Base-by-base conservation (phyloP, 345 rosid genomes). In the Kernera saxatilis region DNA sequence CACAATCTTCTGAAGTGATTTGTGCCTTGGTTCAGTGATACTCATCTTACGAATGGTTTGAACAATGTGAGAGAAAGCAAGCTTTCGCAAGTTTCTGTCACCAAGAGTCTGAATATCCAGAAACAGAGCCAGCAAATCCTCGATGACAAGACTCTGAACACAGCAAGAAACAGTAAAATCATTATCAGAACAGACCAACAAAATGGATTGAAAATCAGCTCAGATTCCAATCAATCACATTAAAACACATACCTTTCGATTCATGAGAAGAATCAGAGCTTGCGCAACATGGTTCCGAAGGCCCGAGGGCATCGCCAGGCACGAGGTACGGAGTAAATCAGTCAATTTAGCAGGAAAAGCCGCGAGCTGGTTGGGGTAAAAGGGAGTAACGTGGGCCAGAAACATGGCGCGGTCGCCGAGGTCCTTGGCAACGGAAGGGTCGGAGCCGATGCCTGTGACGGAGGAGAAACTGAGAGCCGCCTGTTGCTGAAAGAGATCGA, bases 21-120 rank as follows among this genome's bases (percentile, higher is more conserved):
- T 87, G 72, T 94, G 91, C 61, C 80, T 80, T 8, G 82, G 81
- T 58, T 92, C 96, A 26, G 89, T 88, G 77, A 81, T 83, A 75
- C 88, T 94, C 93, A 91, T 85, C 52, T 82, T 84, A 77, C 79
- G 86, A 69, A 94, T 84, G 52, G 89, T 88, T 23, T 89, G 89
- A 70, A 91, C 80, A 78, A 87, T 87, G 80, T 91, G 96, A 25
- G 89, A 83, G 72, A 91, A 91, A 6, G 96, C 86, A 81, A 91
- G 85, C 55, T 84, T 88, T 66, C 84, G 78, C 81, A 89, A 59
- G 67, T 72, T 85, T 76, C 83, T 86, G 65, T 94, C 96, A 29
- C 88, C 98, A 37, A 87, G 76, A 15, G 84, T 84, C 84, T 94
- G 99, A 61, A 94, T 82, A 81, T 85, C 96, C 85, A 89, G 83